A percentile compares a stretch with the other conserved stretches of the same genome.
These are phyloP conservation scores for Coemansia erecta DNA, from an alignment of 192 early-diverging fungal species.

Conservation along the genomic window DNA sequence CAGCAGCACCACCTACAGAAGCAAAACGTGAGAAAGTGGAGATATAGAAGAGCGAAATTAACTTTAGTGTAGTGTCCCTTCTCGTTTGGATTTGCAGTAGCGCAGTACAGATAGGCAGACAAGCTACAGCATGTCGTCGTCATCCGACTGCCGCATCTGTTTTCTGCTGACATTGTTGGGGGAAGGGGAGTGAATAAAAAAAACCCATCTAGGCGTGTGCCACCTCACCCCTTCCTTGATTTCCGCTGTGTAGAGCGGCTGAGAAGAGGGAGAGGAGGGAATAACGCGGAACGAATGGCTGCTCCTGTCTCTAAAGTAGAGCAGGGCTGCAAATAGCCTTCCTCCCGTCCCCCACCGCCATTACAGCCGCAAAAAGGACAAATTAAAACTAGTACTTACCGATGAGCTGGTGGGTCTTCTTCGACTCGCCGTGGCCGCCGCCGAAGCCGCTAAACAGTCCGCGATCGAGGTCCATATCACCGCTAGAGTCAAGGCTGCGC, in stretches of 20 bases:
- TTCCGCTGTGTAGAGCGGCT: too few species aligned
- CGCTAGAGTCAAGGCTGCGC: slow-evolving; percentile 6
- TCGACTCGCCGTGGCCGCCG: slow-evolving; percentile 39
- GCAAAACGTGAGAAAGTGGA: background rate
- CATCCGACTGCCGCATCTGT: too few species aligned
- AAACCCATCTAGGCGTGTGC: too few species aligned
- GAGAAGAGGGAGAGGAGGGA: too few species aligned
- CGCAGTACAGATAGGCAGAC: background rate
- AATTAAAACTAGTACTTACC: slow-evolving; percentile 33
- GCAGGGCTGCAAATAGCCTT: background rate
- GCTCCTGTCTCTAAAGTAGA: background rate
- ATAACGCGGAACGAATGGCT: too few species aligned
- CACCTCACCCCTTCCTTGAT: too few species aligned
- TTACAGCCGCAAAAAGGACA: too few species aligned
- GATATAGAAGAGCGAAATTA: background rate
- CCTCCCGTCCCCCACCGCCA: too few species aligned
- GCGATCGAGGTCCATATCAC: slow-evolving; percentile 20
- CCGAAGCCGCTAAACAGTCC: slow-evolving; percentile 45
- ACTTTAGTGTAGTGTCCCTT: background rate
- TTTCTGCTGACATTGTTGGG: too few species aligned
- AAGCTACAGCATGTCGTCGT: background rate
- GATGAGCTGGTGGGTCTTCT: slow-evolving; percentile 49
- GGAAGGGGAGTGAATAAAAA: too few species aligned
- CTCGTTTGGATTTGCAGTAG: background rate
- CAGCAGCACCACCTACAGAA: slow-evolving; percentile 49